Evolutionary conservation across 2,329 filamentous ascomycete species (phyloP).

Genomic region (Stachybotrys chartarum): DNA sequence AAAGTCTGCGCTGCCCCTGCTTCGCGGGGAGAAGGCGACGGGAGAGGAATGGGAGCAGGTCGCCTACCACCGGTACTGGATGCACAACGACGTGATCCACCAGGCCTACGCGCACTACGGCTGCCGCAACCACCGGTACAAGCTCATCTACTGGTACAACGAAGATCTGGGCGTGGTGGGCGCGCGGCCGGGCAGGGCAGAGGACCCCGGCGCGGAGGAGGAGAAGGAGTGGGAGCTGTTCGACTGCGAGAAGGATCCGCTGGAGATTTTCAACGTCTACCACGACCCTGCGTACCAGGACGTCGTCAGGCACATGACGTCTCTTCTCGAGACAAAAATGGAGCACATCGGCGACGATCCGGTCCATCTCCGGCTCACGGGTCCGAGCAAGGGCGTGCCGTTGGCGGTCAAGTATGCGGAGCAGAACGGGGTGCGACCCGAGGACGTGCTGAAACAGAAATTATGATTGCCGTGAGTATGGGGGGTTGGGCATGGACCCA

Average conservation of each 20-base stretch:
- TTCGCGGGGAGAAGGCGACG: constrained; percentile 30
- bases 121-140: constrained; percentile 42
- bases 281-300: constrained; percentile 25
- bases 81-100: constrained; percentile 44
- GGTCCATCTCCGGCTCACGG: too few species aligned
- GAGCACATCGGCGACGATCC: constrained; percentile 39
- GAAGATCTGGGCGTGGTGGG: constrained; percentile 38
- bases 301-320: constrained; percentile 30
- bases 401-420: too few species aligned
- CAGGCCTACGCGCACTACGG: constrained; percentile 45
- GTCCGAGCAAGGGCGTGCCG: too few species aligned
- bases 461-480: too few species aligned
- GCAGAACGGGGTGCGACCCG: too few species aligned
- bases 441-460: too few species aligned
- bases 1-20: constrained; percentile 27
- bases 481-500: too few species aligned
- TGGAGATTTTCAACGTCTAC: constrained; percentile 43
- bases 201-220: constrained; percentile 29
- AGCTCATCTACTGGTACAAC: constrained; percentile 51
- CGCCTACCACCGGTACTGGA: constrained; percentile 49
- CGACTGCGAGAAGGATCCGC: constrained; percentile 40
- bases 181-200: constrained; percentile 24
- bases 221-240: constrained; percentile 48
- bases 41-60: constrained; percentile 38
- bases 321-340: constrained; percentile 38